Evolutionary conservation across 2,329 filamentous ascomycete species (phyloP).

Genomic region (Neophaeococcomyces aloes): DNA sequence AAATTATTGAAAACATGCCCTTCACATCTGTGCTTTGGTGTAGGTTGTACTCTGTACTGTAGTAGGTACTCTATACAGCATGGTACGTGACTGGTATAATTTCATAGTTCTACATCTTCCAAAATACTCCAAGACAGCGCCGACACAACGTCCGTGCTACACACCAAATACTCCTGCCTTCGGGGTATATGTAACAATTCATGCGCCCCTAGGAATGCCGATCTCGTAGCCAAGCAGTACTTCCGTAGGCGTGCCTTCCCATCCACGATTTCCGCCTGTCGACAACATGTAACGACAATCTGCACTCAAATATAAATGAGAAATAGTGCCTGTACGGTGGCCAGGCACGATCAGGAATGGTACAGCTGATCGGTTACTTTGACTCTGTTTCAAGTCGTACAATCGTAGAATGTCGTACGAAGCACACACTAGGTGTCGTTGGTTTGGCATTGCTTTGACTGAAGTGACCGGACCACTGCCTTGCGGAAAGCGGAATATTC

Average conservation of each 20-base stretch:
- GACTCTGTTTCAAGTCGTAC: conserved; percentile 66
- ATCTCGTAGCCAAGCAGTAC: conserved; percentile 94
- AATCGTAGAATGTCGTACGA: conserved; percentile 87
- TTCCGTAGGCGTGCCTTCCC: conserved; percentile 86
- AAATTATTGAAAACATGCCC: too few relatives aligned
- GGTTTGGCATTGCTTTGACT: conserved; percentile 82
- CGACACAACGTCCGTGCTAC: too few relatives aligned
- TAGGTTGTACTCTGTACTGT: too few relatives aligned
- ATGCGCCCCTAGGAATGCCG: conserved; percentile 31
- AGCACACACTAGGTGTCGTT: conserved; percentile 73
- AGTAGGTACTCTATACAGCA: too few relatives aligned
- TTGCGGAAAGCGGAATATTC: conserved; percentile 75
- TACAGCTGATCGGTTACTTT: conserved; percentile 63
- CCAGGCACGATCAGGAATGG: conserved; percentile 96
- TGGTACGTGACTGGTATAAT: too few relatives aligned
- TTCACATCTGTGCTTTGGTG: too few relatives aligned
- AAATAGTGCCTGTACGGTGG: conserved; percentile 78
- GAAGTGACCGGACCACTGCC: conserved; percentile 86
- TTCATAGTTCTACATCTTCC: too few relatives aligned
- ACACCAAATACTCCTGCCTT: neutral
- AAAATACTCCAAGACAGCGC: too few relatives aligned
- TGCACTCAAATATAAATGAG: conserved; percentile 74
- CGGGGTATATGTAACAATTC: conserved; percentile 1
- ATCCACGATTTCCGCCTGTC: conserved; percentile 81
- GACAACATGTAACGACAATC: conserved; percentile 85